phyloP scores from a whole-genome alignment of 2,329 filamentous ascomycete genomes.

The Gaeumannomyces tritici region DNA sequence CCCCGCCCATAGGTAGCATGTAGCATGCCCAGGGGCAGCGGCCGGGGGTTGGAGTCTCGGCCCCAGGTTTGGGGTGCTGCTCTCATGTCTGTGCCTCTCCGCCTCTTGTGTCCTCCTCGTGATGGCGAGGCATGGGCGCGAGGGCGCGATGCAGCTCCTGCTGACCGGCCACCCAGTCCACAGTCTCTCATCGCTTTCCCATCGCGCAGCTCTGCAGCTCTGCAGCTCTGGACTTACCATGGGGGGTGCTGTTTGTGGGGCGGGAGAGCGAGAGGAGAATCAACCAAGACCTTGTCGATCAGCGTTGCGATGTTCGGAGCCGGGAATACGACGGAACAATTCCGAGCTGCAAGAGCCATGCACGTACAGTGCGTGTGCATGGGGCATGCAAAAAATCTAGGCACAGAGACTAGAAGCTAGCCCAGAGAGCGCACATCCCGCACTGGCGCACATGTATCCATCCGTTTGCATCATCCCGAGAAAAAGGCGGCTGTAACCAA shows the following conservation, averaged over 20 bases:
- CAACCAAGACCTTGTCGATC: too few species aligned
- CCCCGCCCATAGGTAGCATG: too few species aligned
- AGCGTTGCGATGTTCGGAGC: background rate
- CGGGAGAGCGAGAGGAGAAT: too few species aligned
- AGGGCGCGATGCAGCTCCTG: background rate
- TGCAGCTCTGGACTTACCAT: background rate
- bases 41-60: background rate
- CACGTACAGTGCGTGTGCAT: too few species aligned
- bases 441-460: background rate
- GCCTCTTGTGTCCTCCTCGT: background rate
- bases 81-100: too few species aligned
- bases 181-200: background rate
- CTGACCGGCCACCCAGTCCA: background rate
- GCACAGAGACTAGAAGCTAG: too few species aligned
- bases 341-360: too few species aligned
- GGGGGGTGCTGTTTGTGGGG: background rate
- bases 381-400: too few species aligned
- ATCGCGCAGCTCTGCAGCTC: too few species aligned
- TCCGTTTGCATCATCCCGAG: background rate
- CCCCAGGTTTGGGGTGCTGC: background rate
- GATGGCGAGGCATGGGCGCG: background rate
- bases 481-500: background rate
- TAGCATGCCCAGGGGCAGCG: background rate
- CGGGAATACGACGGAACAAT: background rate
- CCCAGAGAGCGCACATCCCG: background rate